Base-by-base conservation (phyloP, 2,329 filamentous ascomycete genomes). In the Penicillium brasilianum region DNA sequence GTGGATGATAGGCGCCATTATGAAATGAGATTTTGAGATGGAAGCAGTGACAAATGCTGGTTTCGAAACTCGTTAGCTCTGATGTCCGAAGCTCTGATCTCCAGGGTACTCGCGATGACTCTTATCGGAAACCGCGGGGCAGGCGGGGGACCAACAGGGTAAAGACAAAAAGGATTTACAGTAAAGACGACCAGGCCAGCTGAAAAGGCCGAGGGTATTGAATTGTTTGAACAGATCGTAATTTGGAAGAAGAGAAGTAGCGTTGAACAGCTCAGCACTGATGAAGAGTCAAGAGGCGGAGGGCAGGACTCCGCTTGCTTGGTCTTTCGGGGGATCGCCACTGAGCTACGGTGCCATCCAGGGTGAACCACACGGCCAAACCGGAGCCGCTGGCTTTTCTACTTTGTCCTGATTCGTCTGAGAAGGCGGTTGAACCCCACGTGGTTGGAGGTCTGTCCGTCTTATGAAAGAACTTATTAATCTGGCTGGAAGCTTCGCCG, bases 1-100 rank as follows among this genome's bases (percentile, higher is more conserved):
- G 58, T 81, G 78, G 39, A 81, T 71, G 46, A 76, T 74, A 0
- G 79, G 79, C 37, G 79, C 66, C 79, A 81, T 80, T 32, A 16
- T 74, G 32, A 51, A 32, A 16, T 32, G 37, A 22, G 30, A 22
- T 37, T 30, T 28, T 5, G 3, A 20, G 49, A 16, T 10, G 6
- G 11, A 14, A 51, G 3, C 5, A 50, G 13, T 5, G 30, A 36
- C 30, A 36, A 10, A n/a, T 25, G 16, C 25, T 16, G 0, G 10
- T 11, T 49, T 1, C 16, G 25, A 28, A 28, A 28, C 25, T 6
- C 14, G 41, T 54, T 7, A 59, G 39, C 20, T 11, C 20, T n/a
- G 16, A 16, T 10, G 30, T 18, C 34, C 37, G n/a, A 37, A 32
- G 14, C 22, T 52, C 43, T 4, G 18, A 32, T 32, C 18, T 32